Conservation (phyloP, 2,329 filamentous ascomycete species). For the Aspergillus calidoustus region DNA sequence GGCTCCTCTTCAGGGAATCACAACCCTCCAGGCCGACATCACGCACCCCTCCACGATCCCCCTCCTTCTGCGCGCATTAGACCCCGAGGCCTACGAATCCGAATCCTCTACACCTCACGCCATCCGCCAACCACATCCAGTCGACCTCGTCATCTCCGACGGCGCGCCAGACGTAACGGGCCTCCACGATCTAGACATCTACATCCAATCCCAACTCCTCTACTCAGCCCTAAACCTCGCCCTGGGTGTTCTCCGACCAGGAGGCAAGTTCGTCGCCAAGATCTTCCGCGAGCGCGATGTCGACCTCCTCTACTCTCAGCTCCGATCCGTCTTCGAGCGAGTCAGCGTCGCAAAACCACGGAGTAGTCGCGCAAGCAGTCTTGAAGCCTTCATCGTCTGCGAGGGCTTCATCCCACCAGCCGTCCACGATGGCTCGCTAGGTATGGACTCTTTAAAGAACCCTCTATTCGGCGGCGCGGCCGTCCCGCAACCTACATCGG, state of each 20-base stretch:
- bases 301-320: slow-evolving; percentile 91
- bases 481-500: slow-evolving; percentile 31
- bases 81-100: slow-evolving; percentile 65
- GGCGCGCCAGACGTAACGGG: slow-evolving; percentile 96
- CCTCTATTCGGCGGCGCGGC: slow-evolving; percentile 47
- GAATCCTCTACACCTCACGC: slow-evolving; percentile 42
- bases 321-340: slow-evolving; percentile 85
- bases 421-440: slow-evolving; percentile 53
- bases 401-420: slow-evolving; percentile 79
- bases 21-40: slow-evolving; percentile 90
- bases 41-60: slow-evolving; percentile 96
- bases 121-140: slow-evolving; percentile 69
- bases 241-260: slow-evolving; percentile 86
- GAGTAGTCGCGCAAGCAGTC: slow-evolving; percentile 91
- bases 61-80: slow-evolving; percentile 80
- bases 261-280: slow-evolving; percentile 96
- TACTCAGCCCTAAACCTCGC: slow-evolving; percentile 94
- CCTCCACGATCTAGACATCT: slow-evolving; percentile 95
- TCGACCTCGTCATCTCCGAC: slow-evolving; percentile 93
- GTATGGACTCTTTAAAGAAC: slow-evolving; percentile 44
- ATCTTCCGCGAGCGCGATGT: slow-evolving; percentile 95
- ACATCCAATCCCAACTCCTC: slow-evolving; percentile 93
- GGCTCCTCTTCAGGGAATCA: slow-evolving; percentile 89
- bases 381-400: slow-evolving; percentile 96
- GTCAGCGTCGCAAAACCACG: slow-evolving; percentile 93